Percentiles rank a stretch among this genome's conserved stretches.
Conservation (phyloP, 1,284 basidiomycete genomes). For the Takashimella koratensis region DNA sequence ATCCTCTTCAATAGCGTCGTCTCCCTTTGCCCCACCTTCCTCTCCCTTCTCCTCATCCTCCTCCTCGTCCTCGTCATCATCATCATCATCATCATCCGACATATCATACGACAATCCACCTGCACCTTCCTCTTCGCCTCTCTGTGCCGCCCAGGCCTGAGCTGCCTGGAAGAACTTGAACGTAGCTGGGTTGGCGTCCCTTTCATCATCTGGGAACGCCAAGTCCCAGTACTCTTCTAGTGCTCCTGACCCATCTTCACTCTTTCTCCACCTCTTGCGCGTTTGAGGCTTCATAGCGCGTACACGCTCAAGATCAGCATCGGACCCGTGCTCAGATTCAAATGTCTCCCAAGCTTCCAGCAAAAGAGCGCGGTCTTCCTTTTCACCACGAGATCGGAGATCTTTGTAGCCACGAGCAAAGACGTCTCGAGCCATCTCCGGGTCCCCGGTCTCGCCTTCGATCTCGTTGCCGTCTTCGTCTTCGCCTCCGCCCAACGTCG, state of each 20-base stretch:
- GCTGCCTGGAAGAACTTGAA: conserved; percentile 94
- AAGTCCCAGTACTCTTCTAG: conserved; percentile 90
- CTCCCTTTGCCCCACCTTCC: conserved; percentile 13
- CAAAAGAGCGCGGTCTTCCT: conserved; percentile 85
- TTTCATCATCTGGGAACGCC: conserved; percentile 90
- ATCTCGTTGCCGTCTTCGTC: conserved; percentile 68
- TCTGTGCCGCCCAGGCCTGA: conserved; percentile 66
- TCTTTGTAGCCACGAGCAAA: conserved; percentile 84
- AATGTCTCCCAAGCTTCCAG: conserved; percentile 92
- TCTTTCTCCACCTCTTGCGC: conserved; percentile 74
- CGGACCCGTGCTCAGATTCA: conserved; percentile 71
- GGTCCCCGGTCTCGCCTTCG: conserved; percentile 66
- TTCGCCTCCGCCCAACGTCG: conserved; percentile 56
- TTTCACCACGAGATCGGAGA: conserved; percentile 71
- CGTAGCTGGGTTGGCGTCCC: conserved; percentile 81
- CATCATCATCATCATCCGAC: conserved; percentile 34
- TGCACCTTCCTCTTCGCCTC: conserved; percentile 17
- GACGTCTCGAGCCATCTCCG: conserved; percentile 65
- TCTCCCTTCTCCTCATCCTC: conserved; percentile 14
- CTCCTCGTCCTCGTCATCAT: conserved; percentile 29
- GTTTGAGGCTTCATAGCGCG: conserved; percentile 87
- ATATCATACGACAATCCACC: conserved; percentile 38
- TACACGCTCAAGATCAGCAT: conserved; percentile 68
- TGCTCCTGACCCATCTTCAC: conserved; percentile 75
- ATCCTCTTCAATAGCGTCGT: conserved; percentile 21